Base-by-base conservation (phyloP, 495 filamentous ascomycete species). In the Aspergillus diversus region DNA sequence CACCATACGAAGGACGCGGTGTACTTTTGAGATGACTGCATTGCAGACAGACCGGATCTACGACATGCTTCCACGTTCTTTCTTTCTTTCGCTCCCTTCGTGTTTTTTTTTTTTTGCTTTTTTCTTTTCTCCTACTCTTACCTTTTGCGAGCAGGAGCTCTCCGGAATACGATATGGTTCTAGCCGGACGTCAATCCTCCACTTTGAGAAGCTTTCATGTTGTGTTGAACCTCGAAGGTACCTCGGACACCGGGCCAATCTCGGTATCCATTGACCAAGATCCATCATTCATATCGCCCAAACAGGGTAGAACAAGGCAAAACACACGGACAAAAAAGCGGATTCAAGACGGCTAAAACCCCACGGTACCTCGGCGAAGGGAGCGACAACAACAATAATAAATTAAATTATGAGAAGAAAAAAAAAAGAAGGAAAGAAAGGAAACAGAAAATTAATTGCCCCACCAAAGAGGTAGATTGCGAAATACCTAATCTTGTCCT, bases 61-160 rank as follows among this genome's bases (percentile, higher is more conserved):
- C 47, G 27, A 17, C n/a, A 8, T 17, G 21, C 47, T 50, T 50
- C 47, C 47, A 50, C 47, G 47, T 50, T 50, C 47, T 17, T 50
- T 50, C 47, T 50, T 50, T 17, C 47, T 50, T 50, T 50, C 27
- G 16, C 47, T 31, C 21, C 47, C 27, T 50, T 50, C 4, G 15
- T 17, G 15, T 7, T 27, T 5, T 27, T 50, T 50, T 21, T 21
- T 49, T 21, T 21, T 21, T 49, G 5, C n/a, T 50, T 27, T 27
- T 31, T 17, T n/a, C 47, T 50, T 31, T 31, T 50, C 39, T 43
- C n/a, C 39, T 43, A 2, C 11, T 4, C 12, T 7, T 43, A 13
- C n/a, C 39, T 13, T 43, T 9, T 21, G 16, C 27, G 47, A 21
- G 47, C 16, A 50, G 5, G 5, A 17, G 17, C 21, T 27, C 1